Evolutionary conservation across 768 basidiomycete genomes (phyloP).

Genomic region (Russula foetens): DNA sequence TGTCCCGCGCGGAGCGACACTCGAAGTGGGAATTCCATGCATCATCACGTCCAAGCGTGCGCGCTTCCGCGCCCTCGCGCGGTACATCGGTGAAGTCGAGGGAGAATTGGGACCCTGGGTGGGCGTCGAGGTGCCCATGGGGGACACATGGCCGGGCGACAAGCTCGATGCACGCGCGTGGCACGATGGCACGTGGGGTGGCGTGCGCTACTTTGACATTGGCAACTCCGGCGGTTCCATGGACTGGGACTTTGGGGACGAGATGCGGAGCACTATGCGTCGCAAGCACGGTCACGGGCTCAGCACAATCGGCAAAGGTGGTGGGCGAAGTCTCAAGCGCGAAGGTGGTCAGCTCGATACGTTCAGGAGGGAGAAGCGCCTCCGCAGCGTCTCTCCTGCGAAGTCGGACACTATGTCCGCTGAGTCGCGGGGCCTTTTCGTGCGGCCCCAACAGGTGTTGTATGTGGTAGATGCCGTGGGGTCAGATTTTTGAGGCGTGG

Average conservation of each 20-base stretch:
- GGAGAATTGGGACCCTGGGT: constrained; percentile 85
- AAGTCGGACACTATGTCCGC: constrained; percentile 47
- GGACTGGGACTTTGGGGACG: constrained; percentile 57
- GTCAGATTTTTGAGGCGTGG: constrained; percentile 15
- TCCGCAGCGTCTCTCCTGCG: constrained; percentile 61
- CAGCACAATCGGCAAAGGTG: constrained; percentile 29
- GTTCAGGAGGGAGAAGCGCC: constrained; percentile 44
- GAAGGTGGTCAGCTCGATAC: constrained; percentile 47
- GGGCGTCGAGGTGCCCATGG: constrained; percentile 80
- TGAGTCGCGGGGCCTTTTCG: constrained; percentile 70
- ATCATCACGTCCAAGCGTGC: constrained; percentile 79
- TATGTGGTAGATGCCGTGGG: constrained; percentile 81
- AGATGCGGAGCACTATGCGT: constrained; percentile 31
- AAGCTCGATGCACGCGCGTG: constrained; percentile 60
- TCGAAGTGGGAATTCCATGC: constrained; percentile 85
- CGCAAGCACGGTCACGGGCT: constrained; percentile 29
- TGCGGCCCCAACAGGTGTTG: constrained; percentile 77
- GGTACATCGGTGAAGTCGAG: constrained; percentile 81
- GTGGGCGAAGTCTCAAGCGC: constrained; percentile 36
- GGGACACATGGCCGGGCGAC: constrained; percentile 44
- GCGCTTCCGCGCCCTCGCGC: constrained; percentile 77
- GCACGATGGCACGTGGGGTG: constrained; percentile 81
- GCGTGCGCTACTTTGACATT: constrained; percentile 79
- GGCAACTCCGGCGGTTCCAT: constrained; percentile 47
- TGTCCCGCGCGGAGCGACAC: constrained; percentile 53